Conservation (phyloP, 768 basidiomycete species). For the Leccinum barrowsii region DNA sequence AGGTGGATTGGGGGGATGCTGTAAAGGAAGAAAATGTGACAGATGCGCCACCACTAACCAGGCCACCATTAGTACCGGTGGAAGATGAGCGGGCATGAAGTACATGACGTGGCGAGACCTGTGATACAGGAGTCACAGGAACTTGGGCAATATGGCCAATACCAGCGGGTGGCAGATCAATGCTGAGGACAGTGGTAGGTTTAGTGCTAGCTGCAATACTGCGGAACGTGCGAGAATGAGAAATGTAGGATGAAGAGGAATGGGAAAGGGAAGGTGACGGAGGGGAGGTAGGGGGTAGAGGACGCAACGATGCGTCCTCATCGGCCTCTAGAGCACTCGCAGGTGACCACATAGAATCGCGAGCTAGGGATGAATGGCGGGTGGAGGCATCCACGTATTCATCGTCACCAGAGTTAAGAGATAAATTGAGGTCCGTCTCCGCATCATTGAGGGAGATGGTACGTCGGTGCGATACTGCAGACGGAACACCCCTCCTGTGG, state of each 20-base stretch:
- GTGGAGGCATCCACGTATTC: constrained; percentile 47
- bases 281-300: constrained; percentile 83
- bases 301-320: constrained; percentile 90
- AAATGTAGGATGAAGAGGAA: constrained; percentile 81
- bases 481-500: constrained; percentile 20
- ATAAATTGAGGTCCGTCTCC: constrained; percentile 41
- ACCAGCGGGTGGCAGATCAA: constrained; percentile 76
- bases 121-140: constrained; percentile 55
- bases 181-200: constrained; percentile 89
- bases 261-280: constrained; percentile 84
- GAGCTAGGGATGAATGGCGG: constrained; percentile 56
- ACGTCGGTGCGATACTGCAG: constrained; percentile 40
- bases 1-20: constrained; percentile 42
- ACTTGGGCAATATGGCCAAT: constrained; percentile 93
- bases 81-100: constrained; percentile 63
- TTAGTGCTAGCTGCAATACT: constrained; percentile 88
- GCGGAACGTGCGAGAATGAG: constrained; percentile 75
- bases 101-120: constrained; percentile 46
- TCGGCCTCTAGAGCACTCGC: constrained; percentile 78
- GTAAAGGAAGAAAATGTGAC: constrained; percentile 75
- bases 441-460: constrained; percentile 66
- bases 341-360: constrained; percentile 79
- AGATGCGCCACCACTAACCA: constrained; percentile 49
- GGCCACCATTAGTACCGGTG: constrained; percentile 43
- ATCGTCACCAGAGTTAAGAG: constrained; percentile 34